These are phyloP conservation scores for Cryphonectria japonica DNA, from an alignment of 2,329 filamentous ascomycete genomes.

Conservation along the genomic window DNA sequence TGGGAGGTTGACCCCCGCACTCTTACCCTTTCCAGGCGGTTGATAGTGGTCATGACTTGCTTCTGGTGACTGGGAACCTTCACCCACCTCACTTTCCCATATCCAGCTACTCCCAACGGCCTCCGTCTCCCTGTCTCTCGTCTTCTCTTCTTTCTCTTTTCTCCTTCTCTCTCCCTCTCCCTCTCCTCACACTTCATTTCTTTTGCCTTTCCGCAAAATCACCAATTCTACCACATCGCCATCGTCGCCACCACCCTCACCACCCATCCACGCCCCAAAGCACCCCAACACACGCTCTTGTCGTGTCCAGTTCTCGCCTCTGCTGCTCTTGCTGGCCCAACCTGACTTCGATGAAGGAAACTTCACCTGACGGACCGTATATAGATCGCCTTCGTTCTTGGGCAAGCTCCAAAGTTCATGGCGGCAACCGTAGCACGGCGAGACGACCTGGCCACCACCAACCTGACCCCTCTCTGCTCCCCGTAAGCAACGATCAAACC, in stretches of 20 bases:
- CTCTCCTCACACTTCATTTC: not conserved
- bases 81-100: conserved; percentile 8
- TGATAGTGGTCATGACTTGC: not conserved
- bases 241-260: not conserved
- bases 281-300: conserved; percentile 5
- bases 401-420: conserved; percentile 59
- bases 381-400: conserved; percentile 61
- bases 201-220: not conserved
- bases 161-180: not conserved
- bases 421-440: conserved; percentile 45
- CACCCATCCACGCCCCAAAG: not conserved
- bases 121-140: not conserved
- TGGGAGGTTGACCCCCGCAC: not conserved
- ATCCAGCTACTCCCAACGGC: conserved; percentile 4
- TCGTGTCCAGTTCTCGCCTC: conserved; percentile 23
- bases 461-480: conserved; percentile 43
- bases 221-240: not conserved
- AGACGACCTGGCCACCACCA: conserved; percentile 46
- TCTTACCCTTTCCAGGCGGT: not conserved
- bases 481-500: conserved; percentile 42
- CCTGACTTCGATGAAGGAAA: conserved; percentile 65
- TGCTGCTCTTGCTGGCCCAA: conserved; percentile 28
- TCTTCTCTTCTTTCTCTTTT: not conserved
- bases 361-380: conserved; percentile 56
- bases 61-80: not conserved